Evolutionary conservation across 768 basidiomycete genomes (phyloP).

Genomic region (Candolleomyces efflorescens): DNA sequence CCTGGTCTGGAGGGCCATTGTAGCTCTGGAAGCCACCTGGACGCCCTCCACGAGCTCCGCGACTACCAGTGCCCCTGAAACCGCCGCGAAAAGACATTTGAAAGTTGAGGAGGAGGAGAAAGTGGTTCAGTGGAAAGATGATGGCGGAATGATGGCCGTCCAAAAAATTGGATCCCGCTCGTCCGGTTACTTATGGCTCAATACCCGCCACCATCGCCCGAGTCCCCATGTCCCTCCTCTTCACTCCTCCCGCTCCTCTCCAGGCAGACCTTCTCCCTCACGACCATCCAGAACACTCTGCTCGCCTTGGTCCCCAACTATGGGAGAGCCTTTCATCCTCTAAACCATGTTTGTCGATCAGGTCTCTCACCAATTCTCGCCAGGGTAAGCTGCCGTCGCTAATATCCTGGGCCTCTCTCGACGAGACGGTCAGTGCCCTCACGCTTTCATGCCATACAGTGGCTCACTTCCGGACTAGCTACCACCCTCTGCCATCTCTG

Average conservation of each 20-base stretch:
- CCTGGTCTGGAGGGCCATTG: slow-evolving; percentile 73
- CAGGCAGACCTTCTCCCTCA: slow-evolving; percentile 11
- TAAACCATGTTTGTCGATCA: slow-evolving; percentile 10
- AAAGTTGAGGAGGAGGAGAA: not conserved
- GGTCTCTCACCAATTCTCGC: slow-evolving; percentile 2
- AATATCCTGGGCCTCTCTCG: slow-evolving; percentile 28
- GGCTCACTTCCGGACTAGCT: slow-evolving; percentile 16
- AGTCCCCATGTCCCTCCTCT: slow-evolving; percentile 26
- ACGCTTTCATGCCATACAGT: not conserved
- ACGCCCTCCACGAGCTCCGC: slow-evolving; percentile 22
- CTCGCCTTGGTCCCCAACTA: slow-evolving; percentile 9
- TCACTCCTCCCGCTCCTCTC: slow-evolving; percentile 14
- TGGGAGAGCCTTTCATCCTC: slow-evolving; percentile 12
- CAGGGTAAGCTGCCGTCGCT: slow-evolving; percentile 13
- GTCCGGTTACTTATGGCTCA: not conserved
- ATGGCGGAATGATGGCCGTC: not conserved
- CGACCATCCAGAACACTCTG: not conserved
- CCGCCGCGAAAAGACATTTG: not conserved
- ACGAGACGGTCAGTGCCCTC: slow-evolving; percentile 31
- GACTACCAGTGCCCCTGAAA: not conserved
- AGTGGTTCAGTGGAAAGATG: not conserved
- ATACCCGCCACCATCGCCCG: not conserved
- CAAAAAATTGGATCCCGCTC: not conserved
- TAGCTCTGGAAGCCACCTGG: slow-evolving; percentile 71
- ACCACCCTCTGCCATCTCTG: slow-evolving; percentile 24